Conservation (phyloP, 805 yeast species). For the Ogataea zsoltii region DNA sequence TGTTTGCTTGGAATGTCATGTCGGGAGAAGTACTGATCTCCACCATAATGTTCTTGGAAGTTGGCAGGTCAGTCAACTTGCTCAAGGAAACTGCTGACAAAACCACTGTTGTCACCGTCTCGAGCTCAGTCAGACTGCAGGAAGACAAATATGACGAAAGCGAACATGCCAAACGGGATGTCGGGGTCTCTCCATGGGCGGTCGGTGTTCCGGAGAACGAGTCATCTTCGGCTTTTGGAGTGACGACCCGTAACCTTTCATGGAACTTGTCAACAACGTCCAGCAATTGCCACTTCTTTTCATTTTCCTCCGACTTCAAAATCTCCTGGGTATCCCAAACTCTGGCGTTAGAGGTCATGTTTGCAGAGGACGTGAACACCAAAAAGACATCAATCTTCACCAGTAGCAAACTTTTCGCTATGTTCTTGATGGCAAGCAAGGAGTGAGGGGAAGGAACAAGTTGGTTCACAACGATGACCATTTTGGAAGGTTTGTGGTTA, state of each 20-base stretch:
- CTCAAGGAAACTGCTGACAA: conserved; percentile 28
- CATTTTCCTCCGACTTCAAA: conserved; percentile 6
- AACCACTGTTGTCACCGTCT: conserved; percentile 25
- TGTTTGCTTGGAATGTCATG: conserved; percentile 4
- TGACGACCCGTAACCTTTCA: conserved; percentile 5
- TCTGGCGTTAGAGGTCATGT: conserved; percentile 11
- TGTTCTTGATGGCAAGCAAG: conserved; percentile 29
- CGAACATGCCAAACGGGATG: not conserved
- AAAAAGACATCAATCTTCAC: conserved; percentile 31
- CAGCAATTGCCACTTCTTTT: conserved; percentile 12
- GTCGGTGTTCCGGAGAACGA: not conserved
- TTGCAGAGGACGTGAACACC: conserved; percentile 23
- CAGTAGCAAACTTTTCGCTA: conserved; percentile 29
- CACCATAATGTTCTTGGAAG: conserved; percentile 24
- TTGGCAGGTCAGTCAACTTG: conserved; percentile 17
- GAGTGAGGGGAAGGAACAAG: conserved; percentile 22
- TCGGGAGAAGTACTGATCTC: conserved; percentile 29
- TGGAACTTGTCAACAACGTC: conserved; percentile 21
- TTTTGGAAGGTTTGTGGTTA: conserved; percentile 29
- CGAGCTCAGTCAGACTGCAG: conserved; percentile 3
- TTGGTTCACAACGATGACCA: conserved; percentile 33
- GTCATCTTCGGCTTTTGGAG: conserved; percentile 12
- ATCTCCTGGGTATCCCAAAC: conserved; percentile 20
- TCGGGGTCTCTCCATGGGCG: not conserved
- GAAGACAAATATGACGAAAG: conserved; percentile 4